phyloP scores from a whole-genome alignment of 2,329 filamentous ascomycete species.

The Colletotrichum gigasporum region DNA sequence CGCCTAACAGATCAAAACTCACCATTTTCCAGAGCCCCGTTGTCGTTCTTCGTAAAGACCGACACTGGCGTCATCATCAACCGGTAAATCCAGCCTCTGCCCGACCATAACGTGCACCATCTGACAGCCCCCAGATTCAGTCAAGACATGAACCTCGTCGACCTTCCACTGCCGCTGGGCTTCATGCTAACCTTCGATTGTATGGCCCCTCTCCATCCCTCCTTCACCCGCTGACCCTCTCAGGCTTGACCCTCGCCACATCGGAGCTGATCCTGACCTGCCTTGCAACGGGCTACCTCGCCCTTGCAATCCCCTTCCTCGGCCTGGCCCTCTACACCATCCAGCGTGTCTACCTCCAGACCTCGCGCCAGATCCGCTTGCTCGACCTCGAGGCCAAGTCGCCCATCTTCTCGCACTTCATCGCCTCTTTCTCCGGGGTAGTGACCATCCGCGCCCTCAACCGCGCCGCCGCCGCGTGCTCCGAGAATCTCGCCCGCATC shows the following conservation, averaged over 20 bases:
- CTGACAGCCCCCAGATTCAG: constrained; percentile 32
- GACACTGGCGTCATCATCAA: constrained; percentile 36
- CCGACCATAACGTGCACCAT: neutral
- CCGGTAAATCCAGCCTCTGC: constrained; percentile 15
- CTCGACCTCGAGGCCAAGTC: constrained; percentile 54
- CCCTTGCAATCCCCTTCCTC: constrained; percentile 51
- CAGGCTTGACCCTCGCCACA: constrained; percentile 35
- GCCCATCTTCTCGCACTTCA: constrained; percentile 49
- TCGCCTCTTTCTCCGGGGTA: constrained; percentile 58
- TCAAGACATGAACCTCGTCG: constrained; percentile 39
- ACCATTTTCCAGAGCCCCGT: neutral
- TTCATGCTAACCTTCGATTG: constrained; percentile 35
- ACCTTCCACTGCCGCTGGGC: constrained; percentile 35
- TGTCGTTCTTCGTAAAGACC: constrained; percentile 36
- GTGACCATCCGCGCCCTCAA: constrained; percentile 64
- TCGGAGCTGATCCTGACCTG: constrained; percentile 58
- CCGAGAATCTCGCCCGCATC: constrained; percentile 57
- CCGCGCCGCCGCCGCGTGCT: constrained; percentile 54
- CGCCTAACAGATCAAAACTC: neutral
- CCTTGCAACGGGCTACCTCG: constrained; percentile 51
- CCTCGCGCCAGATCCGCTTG: constrained; percentile 52
- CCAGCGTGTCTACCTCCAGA: constrained; percentile 51
- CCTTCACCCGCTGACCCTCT: no score
- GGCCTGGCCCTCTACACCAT: constrained; percentile 38
- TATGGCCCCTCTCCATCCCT: neutral